These are phyloP conservation scores for Macrophomina phaseolina DNA, from an alignment of 2,329 filamentous ascomycete genomes.

Conservation along the genomic window DNA sequence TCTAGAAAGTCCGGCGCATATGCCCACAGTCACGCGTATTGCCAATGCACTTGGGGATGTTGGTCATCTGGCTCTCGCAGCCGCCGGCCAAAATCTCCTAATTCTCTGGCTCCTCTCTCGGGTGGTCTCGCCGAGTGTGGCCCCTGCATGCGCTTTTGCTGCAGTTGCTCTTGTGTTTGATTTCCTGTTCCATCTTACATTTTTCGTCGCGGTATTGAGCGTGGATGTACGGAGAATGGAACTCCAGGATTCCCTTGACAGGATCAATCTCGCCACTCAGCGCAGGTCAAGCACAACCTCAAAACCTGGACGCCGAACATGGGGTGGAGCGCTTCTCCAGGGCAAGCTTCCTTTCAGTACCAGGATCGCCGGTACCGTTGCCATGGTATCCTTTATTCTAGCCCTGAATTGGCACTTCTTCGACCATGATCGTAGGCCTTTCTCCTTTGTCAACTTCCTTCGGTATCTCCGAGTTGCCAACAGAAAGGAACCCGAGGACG, in stretches of 20 bases:
- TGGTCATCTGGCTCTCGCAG: conserved; percentile 70
- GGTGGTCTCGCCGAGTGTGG: conserved; percentile 71
- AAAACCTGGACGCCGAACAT: conserved; percentile 56
- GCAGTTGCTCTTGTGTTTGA: conserved; percentile 77
- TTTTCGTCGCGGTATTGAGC: conserved; percentile 79
- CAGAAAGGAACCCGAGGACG: conserved; percentile 34
- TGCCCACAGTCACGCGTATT: conserved; percentile 71
- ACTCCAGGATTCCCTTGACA: conserved; percentile 71
- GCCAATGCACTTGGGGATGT: conserved; percentile 76
- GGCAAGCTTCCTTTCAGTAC: conserved; percentile 73
- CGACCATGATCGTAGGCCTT: conserved; percentile 57
- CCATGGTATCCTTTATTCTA: conserved; percentile 74
- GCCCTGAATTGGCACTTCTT: conserved; percentile 81
- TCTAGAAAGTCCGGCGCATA: conserved; percentile 71
- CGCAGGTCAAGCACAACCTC: conserved; percentile 42
- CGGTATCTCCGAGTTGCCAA: conserved; percentile 23
- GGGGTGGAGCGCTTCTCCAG: conserved; percentile 66
- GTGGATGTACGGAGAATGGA: conserved; percentile 79
- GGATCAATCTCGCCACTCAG: conserved; percentile 39
- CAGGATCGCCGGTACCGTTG: conserved; percentile 74
- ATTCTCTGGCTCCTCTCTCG: conserved; percentile 70
- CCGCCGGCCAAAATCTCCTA: conserved; percentile 70
- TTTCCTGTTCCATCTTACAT: conserved; percentile 78
- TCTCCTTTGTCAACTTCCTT: conserved; percentile 39
- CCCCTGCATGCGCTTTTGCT: conserved; percentile 77